Base-by-base conservation (phyloP, 2,329 filamentous ascomycete species). In the Trichoderma sp. region DNA sequence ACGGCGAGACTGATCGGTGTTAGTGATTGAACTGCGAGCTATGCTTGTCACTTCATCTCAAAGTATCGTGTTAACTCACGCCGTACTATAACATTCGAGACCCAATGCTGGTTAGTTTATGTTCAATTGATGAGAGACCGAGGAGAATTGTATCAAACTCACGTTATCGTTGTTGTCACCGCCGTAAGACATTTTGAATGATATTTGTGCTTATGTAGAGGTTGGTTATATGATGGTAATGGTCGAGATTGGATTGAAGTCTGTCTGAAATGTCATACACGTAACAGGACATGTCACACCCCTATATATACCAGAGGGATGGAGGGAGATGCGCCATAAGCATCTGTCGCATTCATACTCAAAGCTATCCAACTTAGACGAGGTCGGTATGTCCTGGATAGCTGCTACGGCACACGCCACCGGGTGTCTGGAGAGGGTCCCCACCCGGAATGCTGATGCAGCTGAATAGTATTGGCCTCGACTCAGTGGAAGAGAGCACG, bases 141-240 rank as follows among this genome's bases (percentile, higher is more conserved):
- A 0, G 3, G 13, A 2, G 20, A 20, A 30, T 17, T n/a, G 9
- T n/a, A 9, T 26, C n/a, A 11, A 30, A 73, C 79, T 78, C 74
- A 80, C 80, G 77, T 80, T 76, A 74, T 81, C 65, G 72, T 76
- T 74, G 71, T 80, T 79, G 81, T 84, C 81, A 74, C 81, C 78
- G 77, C 81, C 79, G 82, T 83, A 85, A 82, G 85, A 86, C 85
- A 86, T 84, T 69, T 39, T 82, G 75, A 74, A 62, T n/a, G 36
- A 4, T 50, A 28, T 43, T 39, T 55, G 32, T 53, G 62, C 3
- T 28, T 28, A 17, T 12, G 9, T 20, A 20, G 23, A 15, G 2
- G 8, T 59, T 34, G 17, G n/a, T 5, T 58, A 9, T 20, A 11
- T 65, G 43, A 23, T 17, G 11, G 30, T 6, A n/a, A 6, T 47